phyloP scores from a whole-genome alignment of 192 early-diverging fungal genomes.

The Podila epicladia region DNA sequence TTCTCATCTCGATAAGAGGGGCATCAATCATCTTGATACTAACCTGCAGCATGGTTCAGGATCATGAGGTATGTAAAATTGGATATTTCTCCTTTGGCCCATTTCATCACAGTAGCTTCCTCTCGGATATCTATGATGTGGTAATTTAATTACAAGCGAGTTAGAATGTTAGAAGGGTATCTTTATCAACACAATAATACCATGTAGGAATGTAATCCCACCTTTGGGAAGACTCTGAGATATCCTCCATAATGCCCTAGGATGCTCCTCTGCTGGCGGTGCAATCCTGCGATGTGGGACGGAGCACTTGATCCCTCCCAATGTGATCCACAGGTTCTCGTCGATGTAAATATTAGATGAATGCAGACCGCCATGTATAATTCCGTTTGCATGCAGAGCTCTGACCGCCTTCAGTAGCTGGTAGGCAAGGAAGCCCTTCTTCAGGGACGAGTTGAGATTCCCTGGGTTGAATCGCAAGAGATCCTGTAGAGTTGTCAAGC shows the following conservation, averaged over 20 bases:
- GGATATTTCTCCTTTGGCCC: slow-evolving; percentile 86
- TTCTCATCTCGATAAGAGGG: too few species aligned
- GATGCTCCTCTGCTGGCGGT: background rate
- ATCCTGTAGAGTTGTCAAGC: slow-evolving; percentile 62
- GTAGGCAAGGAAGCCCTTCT: slow-evolving; percentile 69
- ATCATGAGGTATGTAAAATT: slow-evolving; percentile 96
- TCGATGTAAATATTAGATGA: slow-evolving; percentile 66
- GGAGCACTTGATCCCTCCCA: slow-evolving; percentile 63
- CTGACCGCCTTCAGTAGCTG: slow-evolving; percentile 63
- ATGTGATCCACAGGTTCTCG: slow-evolving; percentile 67
- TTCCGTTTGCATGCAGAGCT: slow-evolving; percentile 61
- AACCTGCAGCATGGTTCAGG: slow-evolving; percentile 87
- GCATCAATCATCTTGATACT: background rate
- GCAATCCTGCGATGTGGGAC: slow-evolving; percentile 20
- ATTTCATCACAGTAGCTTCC: slow-evolving; percentile 63
- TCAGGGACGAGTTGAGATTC: slow-evolving; percentile 64
- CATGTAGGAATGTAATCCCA: background rate
- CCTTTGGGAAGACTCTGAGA: background rate
- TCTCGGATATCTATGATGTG: slow-evolving; percentile 52
- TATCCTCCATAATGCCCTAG: background rate
- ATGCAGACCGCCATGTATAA: slow-evolving; percentile 65
- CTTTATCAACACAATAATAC: too few species aligned
- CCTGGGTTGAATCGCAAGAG: slow-evolving; percentile 67
- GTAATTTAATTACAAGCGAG: too few species aligned
- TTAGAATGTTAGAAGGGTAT: too few species aligned